These are phyloP conservation scores for Psilocybe azurescens DNA, from an alignment of 768 basidiomycete species.

Conservation along the genomic window DNA sequence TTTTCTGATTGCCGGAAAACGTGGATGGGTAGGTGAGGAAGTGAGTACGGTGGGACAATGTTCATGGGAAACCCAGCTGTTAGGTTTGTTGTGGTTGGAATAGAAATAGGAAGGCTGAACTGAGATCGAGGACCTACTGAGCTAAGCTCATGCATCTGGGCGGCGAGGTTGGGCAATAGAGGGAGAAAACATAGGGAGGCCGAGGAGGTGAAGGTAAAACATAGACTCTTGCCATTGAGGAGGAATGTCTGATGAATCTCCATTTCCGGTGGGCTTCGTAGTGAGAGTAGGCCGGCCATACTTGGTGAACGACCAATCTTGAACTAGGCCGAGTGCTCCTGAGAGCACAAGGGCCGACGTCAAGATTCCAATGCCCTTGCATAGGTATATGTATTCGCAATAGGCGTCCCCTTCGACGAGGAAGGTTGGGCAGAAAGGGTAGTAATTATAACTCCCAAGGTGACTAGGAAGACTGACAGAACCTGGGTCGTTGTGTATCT, in stretches of 20 bases:
- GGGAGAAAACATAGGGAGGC: constrained; percentile 78
- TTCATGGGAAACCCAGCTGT: constrained; percentile 33
- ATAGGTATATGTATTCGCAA: constrained; percentile 51
- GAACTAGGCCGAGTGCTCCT: constrained; percentile 81
- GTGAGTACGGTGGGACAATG: constrained; percentile 37
- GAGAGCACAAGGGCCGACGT: constrained; percentile 78
- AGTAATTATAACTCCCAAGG: constrained; percentile 77
- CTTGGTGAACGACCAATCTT: constrained; percentile 78
- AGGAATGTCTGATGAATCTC: constrained; percentile 15
- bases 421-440: constrained; percentile 75
- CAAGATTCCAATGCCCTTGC: constrained; percentile 74
- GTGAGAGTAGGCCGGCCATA: constrained; percentile 35
- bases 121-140: constrained; percentile 41
- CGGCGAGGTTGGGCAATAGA: constrained; percentile 54
- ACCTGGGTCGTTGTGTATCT: constrained; percentile 53
- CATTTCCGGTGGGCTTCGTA: constrained; percentile 1
- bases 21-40: constrained; percentile 28
- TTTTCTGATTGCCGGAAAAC: constrained; percentile 22
- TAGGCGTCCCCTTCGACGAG: constrained; percentile 19
- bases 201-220: constrained; percentile 89
- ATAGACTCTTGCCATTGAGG: constrained; percentile 85
- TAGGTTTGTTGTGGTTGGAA: constrained; percentile 22
- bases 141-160: constrained; percentile 51
- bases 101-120: constrained; percentile 30
- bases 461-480: constrained; percentile 79